phyloP scores from a whole-genome alignment of 78 protist genomes.

The Polysphondylium violaceum region DNA sequence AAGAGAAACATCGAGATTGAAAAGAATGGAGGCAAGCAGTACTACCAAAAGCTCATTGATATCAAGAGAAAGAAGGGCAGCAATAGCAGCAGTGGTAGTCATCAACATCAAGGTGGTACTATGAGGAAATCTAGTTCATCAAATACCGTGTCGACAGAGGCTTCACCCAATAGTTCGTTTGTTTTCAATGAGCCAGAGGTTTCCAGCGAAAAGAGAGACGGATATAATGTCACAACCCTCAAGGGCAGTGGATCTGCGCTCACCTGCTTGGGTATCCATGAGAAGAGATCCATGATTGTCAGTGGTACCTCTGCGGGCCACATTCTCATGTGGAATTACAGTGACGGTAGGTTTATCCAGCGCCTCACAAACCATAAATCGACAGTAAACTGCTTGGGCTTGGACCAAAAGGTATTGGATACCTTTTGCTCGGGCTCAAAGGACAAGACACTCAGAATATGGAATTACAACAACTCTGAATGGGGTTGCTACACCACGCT shows the following conservation, averaged over 20 bases:
- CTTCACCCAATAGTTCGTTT: not conserved
- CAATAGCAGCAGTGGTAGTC: not conserved
- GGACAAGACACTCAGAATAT: constrained; percentile 59
- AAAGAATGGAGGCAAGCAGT: constrained; percentile 50
- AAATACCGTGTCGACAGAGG: not conserved
- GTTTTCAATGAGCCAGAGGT: too few relatives aligned
- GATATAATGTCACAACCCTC: constrained; percentile 49
- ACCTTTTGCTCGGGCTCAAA: constrained; percentile 53
- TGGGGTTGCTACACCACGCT: constrained; percentile 52
- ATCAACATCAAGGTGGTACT: not conserved
- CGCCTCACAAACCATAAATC: constrained; percentile 40
- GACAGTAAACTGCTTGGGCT: constrained; percentile 44
- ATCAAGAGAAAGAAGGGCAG: constrained; percentile 25
- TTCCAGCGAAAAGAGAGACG: constrained; percentile 68
- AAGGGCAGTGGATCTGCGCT: constrained; percentile 53
- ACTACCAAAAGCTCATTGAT: constrained; percentile 59
- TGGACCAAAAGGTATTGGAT: constrained; percentile 17
- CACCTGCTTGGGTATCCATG: constrained; percentile 11
- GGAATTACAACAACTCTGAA: constrained; percentile 30
- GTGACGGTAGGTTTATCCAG: constrained; percentile 52
- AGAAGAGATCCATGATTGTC: not conserved
- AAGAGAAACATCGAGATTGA: constrained; percentile 72
- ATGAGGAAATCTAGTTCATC: not conserved
- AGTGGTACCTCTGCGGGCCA: constrained; percentile 27
- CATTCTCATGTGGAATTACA: constrained; percentile 41